A percentile compares a stretch with the other conserved stretches of the same genome.
These are phyloP conservation scores for Zoysia japonica DNA, from an alignment of 176 grass and related monocot genomes.

Conservation along the genomic window DNA sequence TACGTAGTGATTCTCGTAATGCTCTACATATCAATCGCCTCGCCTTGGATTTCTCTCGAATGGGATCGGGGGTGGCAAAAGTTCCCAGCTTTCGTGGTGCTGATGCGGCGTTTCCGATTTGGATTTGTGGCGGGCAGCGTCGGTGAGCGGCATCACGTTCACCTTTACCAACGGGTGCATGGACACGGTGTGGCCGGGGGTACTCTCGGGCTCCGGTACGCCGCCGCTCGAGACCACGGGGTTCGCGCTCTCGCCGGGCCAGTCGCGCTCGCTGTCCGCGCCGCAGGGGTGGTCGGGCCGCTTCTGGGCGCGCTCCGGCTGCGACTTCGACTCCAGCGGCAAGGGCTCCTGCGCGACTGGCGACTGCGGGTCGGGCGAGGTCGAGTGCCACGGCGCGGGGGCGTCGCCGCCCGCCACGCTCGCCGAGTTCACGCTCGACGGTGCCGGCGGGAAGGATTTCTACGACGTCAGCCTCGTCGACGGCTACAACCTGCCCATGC, in stretches of 20 bases:
- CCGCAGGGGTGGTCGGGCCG: constrained; percentile 79
- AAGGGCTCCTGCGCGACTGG: constrained; percentile 55
- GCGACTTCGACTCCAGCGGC: constrained; percentile 37
- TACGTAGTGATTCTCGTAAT: neutral
- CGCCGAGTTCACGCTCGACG: constrained; percentile 79
- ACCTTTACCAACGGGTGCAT: constrained; percentile 76
- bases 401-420: constrained; percentile 76
- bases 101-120: constrained; percentile 6
- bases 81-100: neutral
- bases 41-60: neutral
- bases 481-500: constrained; percentile 78
- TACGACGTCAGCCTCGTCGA: constrained; percentile 93
- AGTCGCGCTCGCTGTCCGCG: constrained; percentile 52
- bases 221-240: constrained; percentile 68
- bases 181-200: constrained; percentile 86
- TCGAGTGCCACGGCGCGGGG: constrained; percentile 66
- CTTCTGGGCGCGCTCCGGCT: constrained; percentile 85
- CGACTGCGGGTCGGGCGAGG: constrained; percentile 68
- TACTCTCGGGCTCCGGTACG: constrained; percentile 73
- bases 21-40: no score
- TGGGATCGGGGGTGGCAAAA: neutral
- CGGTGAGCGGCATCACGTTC: constrained; percentile 59
- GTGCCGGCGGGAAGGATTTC: constrained; percentile 56
- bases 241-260: constrained; percentile 63
- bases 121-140: constrained; percentile 36